These are phyloP conservation scores for Triadica sebifera DNA, from an alignment of 345 rosid genomes.

Conservation along the genomic window DNA sequence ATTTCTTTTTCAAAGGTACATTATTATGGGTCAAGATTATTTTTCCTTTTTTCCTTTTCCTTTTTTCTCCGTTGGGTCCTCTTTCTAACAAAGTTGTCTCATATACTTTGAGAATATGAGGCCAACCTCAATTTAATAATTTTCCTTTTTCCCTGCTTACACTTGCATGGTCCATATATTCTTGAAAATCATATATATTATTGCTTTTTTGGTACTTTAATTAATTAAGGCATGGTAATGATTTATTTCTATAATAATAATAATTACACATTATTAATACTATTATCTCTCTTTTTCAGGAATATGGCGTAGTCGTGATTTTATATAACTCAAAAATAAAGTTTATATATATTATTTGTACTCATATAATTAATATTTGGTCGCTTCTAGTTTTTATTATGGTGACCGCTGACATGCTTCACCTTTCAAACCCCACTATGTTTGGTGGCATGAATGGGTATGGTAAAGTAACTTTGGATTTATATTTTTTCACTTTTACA, in stretches of 20 bases:
- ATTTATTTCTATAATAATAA: too few species aligned
- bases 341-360: neutral
- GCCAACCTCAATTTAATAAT: neutral
- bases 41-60: slow-evolving; percentile 28
- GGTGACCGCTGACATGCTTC: slow-evolving; percentile 10
- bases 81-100: slow-evolving; percentile 56
- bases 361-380: too few species aligned
- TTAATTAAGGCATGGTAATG: neutral
- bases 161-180: neutral
- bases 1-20: slow-evolving; percentile 12
- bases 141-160: neutral
- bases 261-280: neutral
- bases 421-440: slow-evolving; percentile 7
- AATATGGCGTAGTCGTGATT: neutral
- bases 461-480: slow-evolving; percentile 2
- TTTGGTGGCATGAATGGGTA: neutral
- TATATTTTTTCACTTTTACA: neutral
- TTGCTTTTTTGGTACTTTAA: neutral
- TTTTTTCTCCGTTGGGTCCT: slow-evolving; percentile 48
- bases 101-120: slow-evolving; percentile 26
- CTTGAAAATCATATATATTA: neutral
- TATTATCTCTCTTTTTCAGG: neutral
- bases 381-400: slow-evolving; percentile 1
- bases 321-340: neutral
- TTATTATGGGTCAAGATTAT: slow-evolving; percentile 28